These are phyloP conservation scores for Plasmodium malariae DNA, from an alignment of 169 alveolate species.

Conservation along the genomic window DNA sequence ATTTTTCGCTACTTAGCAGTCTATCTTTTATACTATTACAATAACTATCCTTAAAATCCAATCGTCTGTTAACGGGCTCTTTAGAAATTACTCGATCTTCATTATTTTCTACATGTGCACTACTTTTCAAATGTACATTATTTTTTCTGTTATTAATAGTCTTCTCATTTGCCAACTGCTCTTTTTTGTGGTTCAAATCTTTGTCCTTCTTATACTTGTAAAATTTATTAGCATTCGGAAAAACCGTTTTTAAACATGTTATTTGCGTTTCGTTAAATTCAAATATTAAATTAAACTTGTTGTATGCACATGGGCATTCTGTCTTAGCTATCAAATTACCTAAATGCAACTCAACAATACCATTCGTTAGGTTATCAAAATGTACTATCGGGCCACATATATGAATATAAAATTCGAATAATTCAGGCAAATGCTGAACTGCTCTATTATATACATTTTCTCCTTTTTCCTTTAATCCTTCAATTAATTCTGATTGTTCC, in stretches of 20 bases:
- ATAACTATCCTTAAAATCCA: conserved; percentile 19
- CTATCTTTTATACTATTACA: conserved; percentile 59
- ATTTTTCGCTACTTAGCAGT: conserved; percentile 21
- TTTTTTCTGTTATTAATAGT: neutral
- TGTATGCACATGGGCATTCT: conserved; percentile 85
- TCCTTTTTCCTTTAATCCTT: conserved; percentile 77
- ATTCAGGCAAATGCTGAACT: conserved; percentile 77
- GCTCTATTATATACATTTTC: conserved; percentile 77
- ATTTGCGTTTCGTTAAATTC: conserved; percentile 90
- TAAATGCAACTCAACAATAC: conserved; percentile 83
- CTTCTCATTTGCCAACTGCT: neutral
- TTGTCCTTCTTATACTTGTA: conserved; percentile 7
- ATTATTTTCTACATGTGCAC: neutral
- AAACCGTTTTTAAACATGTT: conserved; percentile 71
- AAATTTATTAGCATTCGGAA: neutral
- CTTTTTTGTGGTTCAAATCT: neutral
- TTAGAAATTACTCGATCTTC: neutral
- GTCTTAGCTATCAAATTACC: conserved; percentile 87
- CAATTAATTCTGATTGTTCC: conserved; percentile 68
- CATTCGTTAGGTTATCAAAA: conserved; percentile 83
- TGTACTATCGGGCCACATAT: conserved; percentile 86
- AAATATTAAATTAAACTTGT: conserved; percentile 81
- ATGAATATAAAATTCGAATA: conserved; percentile 78
- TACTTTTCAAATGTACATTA: neutral
- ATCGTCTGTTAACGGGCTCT: neutral